phyloP scores from a whole-genome alignment of 78 protist genomes.

The Pelomyxa schiedti region DNA sequence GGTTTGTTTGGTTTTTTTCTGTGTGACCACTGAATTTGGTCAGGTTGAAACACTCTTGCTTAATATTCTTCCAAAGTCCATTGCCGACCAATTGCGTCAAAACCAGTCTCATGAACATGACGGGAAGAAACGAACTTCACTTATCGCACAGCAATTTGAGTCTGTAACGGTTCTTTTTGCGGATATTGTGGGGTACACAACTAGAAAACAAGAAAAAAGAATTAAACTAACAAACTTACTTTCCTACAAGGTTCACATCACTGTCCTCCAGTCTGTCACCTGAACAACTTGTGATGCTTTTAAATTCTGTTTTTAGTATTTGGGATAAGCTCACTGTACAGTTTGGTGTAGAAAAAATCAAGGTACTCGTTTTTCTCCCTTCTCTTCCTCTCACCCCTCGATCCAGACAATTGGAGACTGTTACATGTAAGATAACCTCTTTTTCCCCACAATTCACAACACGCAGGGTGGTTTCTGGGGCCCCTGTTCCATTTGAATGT shows the following conservation, averaged over 20 bases:
- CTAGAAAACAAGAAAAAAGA: slow-evolving; percentile 8
- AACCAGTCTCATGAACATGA: not conserved
- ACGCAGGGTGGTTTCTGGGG: too few relatives aligned
- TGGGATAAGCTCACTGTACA: slow-evolving; percentile 27
- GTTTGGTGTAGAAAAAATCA: slow-evolving; percentile 61
- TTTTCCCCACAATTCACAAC: too few relatives aligned
- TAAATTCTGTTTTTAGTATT: slow-evolving; percentile 47
- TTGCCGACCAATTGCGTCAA: slow-evolving; percentile 18
- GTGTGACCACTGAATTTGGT: too few relatives aligned
- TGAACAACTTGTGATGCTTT: slow-evolving; percentile 31
- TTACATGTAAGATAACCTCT: too few relatives aligned
- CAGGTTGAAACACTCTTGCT: not conserved
- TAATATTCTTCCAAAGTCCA: slow-evolving; percentile 27
- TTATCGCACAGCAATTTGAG: not conserved
- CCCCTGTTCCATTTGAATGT: too few relatives aligned
- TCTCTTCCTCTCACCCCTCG: too few relatives aligned
- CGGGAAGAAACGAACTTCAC: not conserved
- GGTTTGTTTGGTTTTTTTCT: too few relatives aligned
- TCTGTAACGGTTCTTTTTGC: not conserved
- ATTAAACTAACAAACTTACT: slow-evolving; percentile 14
- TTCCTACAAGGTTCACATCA: slow-evolving; percentile 65
- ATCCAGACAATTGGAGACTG: too few relatives aligned
- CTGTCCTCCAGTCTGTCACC: slow-evolving; percentile 29
- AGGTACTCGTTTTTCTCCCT: slow-evolving; percentile 69
- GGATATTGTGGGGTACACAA: not conserved